Evolutionary conservation across 768 basidiomycete genomes (phyloP).

Genomic region (Calocybe gangraenosa): DNA sequence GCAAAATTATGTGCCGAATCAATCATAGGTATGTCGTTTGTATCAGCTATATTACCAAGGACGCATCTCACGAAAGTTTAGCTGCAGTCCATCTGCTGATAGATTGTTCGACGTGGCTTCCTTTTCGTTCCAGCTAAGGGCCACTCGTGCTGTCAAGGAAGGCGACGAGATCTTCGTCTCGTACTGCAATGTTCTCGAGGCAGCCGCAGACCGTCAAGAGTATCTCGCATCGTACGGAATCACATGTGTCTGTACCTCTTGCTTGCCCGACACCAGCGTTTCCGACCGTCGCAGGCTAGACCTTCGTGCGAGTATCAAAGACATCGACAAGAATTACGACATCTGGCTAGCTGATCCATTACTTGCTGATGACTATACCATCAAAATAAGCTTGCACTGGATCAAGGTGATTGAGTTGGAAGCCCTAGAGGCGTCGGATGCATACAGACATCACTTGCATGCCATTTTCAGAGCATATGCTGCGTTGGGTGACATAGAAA

Average conservation of each 20-base stretch:
- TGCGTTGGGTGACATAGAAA: constrained; percentile 15
- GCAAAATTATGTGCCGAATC: constrained; percentile 27
- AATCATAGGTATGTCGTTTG: constrained; percentile 29
- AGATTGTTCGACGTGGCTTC: constrained; percentile 24
- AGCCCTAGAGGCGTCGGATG: constrained; percentile 15
- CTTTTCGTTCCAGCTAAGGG: constrained; percentile 26
- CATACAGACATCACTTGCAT: constrained; percentile 14
- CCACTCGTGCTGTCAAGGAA: constrained; percentile 21
- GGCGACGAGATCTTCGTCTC: constrained; percentile 27
- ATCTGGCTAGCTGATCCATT: constrained; percentile 14
- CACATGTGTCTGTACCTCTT: constrained; percentile 21
- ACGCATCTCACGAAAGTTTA: constrained; percentile 4
- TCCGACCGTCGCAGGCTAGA: constrained; percentile 20
- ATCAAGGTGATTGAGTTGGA: constrained; percentile 16
- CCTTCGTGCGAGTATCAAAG: constrained; percentile 11
- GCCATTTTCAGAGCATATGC: constrained; percentile 17
- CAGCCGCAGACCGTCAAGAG: constrained; percentile 19
- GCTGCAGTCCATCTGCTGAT: constrained; percentile 27
- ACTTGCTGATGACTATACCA: constrained; percentile 16
- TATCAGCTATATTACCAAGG: neutral
- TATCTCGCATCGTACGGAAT: constrained; percentile 26
- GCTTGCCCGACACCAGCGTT: constrained; percentile 17
- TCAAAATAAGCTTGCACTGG: constrained; percentile 17
- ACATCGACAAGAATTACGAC: constrained; percentile 10
- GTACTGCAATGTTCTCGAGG: constrained; percentile 20